Evolutionary conservation across 331 rosid species (phyloP), one percentile per base, ranked within the genome.

Genomic region (Acacia pycnantha): DNA sequence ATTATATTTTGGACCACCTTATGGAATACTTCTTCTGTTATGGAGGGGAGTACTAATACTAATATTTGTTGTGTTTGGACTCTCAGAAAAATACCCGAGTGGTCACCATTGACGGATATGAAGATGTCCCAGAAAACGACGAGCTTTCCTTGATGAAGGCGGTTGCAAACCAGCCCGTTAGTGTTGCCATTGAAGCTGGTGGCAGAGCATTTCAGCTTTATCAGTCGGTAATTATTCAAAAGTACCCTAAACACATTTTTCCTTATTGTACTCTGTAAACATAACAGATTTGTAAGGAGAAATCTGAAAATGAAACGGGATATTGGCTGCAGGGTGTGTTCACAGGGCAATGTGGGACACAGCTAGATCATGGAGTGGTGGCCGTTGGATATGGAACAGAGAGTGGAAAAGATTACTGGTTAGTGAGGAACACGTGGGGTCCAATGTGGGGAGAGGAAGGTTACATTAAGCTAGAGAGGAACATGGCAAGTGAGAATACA

Each of bases 101-200:
- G 35, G 98, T 93, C 22, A 69, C 88, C 51, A 93, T 95, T 37
- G 91, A 90, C 79, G 92, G 92, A 41, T 91, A 85, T 66, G 98
- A 95, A 85, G 94, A 92, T 79, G 90, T 93, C 14, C 99, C 97
- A 1, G 48, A 50, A 77, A 93, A 93, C 46, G 94, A 95, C 83
- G 98, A 95, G 87, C 85, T 74, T 15, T 74, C 97, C 24, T 84
- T 95, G 87, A 88, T 67, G 88, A 93, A 90, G 78, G 98, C 99
- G 5, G 86, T 91, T 81, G 89, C 98, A 56, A 40, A 84, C 79
- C 97, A 95, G 85, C 97, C 98, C 0, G 77, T 93, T 80, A 90
- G 94, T 48, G 94, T 93, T 76, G 99, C 99, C 84, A 90, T 93
- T 85, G 99, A 95, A 89, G 98, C 98, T 61, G 98, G 97, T 44